Evolutionary conservation across 2,329 filamentous ascomycete genomes (phyloP), one percentile per base, ranked within the genome.

Genomic region (Cordyceps militaris): DNA sequence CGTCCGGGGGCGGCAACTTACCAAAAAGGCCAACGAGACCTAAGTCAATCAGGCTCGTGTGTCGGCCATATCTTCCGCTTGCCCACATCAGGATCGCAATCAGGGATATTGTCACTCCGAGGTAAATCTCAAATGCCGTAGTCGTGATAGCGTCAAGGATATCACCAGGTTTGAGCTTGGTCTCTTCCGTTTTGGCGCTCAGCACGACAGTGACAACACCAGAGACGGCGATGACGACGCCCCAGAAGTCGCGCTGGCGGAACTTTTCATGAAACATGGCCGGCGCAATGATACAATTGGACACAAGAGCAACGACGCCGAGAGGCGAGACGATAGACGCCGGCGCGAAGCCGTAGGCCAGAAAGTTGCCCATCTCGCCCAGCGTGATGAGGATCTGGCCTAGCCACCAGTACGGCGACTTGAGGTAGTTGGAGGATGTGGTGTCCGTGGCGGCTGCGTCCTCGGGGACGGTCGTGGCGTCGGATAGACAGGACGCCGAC

Each of bases 281-380:
- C 0, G 94, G 94, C 2, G 94, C 94, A 69, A 99, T 96, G 60
- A 99, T 83, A 72, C 94, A 99, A 73, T 99, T 99, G 46, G 92
- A 96, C 47, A 99, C 86, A 61, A 99, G 78, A 2, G 94, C 94
- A 13, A 99, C 94, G n/a, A 99, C 94, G 10, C 94, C 94, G 6
- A 99, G 79, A 0, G 94, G 94, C 34, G 92, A 97, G 43, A 99
- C 94, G 66, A 99, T 97, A 14, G 94, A 97, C 8, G 94, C 94
- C 3, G 94, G 94, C 30, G 94, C 94, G 70, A 99, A 99, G 24
- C 94, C 94, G 68, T 99, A 99, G 0, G 94, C 94, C 62, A 99
- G 76, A 68, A 99, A 99, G 71, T 99, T 99, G 53, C 94, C 94
- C 68, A 89, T 87, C 75, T 99, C 94, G 58, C 94, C 94, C 24